A percentile compares a stretch with the other conserved stretches of the same genome.
Conservation (phyloP, 257 asterid species). For the Cordia subcordata region DNA sequence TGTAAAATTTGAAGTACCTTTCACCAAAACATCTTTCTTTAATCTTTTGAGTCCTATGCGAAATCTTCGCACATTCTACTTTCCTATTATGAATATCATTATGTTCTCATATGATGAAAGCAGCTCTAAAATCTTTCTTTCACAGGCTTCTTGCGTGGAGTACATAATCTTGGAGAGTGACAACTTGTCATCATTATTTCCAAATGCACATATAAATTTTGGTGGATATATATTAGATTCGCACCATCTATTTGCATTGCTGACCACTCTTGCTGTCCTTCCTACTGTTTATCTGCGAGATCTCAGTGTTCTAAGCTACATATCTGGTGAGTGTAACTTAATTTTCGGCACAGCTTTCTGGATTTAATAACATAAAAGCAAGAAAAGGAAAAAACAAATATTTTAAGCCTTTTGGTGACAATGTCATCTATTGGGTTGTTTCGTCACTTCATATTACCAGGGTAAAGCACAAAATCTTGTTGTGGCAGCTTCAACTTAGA, state of each 20-base stretch:
- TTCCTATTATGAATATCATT: not conserved
- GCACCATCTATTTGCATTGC: constrained; percentile 63
- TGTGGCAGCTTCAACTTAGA: too few species aligned
- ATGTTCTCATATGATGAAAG: not conserved
- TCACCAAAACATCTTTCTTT: not conserved
- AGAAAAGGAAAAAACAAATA: too few species aligned
- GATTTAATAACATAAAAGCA: not conserved
- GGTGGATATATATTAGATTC: constrained; percentile 54
- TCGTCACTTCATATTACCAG: too few species aligned
- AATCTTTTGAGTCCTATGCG: not conserved
- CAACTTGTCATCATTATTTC: constrained; percentile 81
- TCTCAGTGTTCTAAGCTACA: constrained; percentile 79
- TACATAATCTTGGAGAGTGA: constrained; percentile 88
- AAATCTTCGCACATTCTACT: not conserved
- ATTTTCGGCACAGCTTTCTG: not conserved
- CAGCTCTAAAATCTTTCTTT: not conserved
- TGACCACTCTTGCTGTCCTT: constrained; percentile 70
- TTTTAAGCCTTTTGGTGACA: too few species aligned
- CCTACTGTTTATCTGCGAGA: constrained; percentile 86
- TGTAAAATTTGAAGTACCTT: not conserved
- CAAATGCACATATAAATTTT: constrained; percentile 62
- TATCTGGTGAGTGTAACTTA: constrained; percentile 59
- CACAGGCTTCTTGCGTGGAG: constrained; percentile 90
- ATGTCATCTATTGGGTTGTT: too few species aligned
- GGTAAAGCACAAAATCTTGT: too few species aligned